Evolutionary conservation across 2,329 filamentous ascomycete genomes (phyloP).

Genomic region (Neonectria sp.): DNA sequence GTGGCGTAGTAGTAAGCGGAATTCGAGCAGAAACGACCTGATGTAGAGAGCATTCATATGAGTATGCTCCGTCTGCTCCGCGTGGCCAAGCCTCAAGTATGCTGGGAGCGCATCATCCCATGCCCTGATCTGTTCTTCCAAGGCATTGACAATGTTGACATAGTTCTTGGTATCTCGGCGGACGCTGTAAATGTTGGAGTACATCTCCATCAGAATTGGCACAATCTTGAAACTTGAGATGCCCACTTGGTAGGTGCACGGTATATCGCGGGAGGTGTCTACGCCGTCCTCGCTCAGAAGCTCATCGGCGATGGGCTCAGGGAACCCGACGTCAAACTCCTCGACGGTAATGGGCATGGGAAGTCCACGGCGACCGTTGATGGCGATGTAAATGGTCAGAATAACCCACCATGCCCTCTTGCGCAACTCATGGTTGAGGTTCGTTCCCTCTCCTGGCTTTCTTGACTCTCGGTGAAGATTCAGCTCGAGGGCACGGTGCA

Average conservation of each 20-base stretch:
- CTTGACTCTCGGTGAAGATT: slow-evolving; percentile 82
- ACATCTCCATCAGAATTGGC: slow-evolving; percentile 80
- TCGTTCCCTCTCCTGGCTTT: slow-evolving; percentile 60
- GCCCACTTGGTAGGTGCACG: slow-evolving; percentile 78
- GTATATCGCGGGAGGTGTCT: slow-evolving; percentile 67
- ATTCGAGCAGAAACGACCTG: slow-evolving; percentile 69
- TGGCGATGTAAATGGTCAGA: slow-evolving; percentile 75
- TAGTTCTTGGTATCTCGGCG: slow-evolving; percentile 76
- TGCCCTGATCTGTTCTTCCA: slow-evolving; percentile 75
- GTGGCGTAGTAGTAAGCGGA: slow-evolving; percentile 72
- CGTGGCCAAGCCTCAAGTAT: slow-evolving; percentile 66
- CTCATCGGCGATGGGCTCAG: slow-evolving; percentile 80
- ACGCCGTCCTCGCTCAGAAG: slow-evolving; percentile 76
- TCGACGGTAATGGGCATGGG: slow-evolving; percentile 82
- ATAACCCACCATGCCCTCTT: slow-evolving; percentile 86
- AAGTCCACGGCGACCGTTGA: slow-evolving; percentile 82
- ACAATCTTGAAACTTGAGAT: slow-evolving; percentile 76
- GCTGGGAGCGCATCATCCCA: slow-evolving; percentile 77
- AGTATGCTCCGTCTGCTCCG: slow-evolving; percentile 57
- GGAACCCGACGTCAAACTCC: slow-evolving; percentile 85
- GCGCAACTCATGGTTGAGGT: slow-evolving; percentile 80
- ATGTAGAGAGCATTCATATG: slow-evolving; percentile 69
- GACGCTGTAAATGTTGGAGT: slow-evolving; percentile 82
- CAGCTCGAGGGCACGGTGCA: slow-evolving; percentile 80
- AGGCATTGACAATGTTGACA: slow-evolving; percentile 70